A percentile compares a stretch with the other conserved stretches of the same genome.
phyloP scores from a whole-genome alignment of 768 basidiomycete genomes.

The Amanita rimosa region DNA sequence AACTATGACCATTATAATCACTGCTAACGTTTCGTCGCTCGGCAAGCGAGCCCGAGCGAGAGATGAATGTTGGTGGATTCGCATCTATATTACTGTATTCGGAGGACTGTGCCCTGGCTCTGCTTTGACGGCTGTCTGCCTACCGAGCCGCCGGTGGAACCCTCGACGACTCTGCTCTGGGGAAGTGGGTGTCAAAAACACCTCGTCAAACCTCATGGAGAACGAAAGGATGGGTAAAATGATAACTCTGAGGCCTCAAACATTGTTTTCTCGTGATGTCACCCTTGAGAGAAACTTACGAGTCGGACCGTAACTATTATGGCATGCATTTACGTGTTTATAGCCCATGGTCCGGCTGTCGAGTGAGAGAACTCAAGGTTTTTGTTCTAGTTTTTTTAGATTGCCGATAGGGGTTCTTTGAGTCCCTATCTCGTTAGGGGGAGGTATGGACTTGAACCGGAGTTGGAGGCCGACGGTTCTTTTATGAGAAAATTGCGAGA shows the following conservation, averaged over 20 bases:
- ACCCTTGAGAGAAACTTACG: not conserved
- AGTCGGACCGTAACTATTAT: slow-evolving; percentile 4
- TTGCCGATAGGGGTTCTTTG: slow-evolving; percentile 5
- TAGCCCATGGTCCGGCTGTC: not conserved
- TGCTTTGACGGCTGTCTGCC: not conserved
- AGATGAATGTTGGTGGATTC: not conserved
- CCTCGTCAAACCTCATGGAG: not conserved
- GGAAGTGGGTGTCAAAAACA: no score
- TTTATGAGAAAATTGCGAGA: not conserved
- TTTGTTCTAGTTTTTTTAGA: slow-evolving; percentile 5
- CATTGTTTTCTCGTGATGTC: not conserved
- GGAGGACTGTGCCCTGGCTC: not conserved
- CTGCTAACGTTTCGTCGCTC: not conserved
- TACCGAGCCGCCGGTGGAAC: no score
- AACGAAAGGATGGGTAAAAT: not conserved
- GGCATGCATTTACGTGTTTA: slow-evolving; percentile 7
- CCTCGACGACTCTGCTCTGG: no score
- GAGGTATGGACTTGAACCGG: not conserved
- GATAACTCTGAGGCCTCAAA: not conserved
- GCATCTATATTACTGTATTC: not conserved
- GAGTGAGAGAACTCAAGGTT: not conserved
- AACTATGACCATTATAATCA: not conserved
- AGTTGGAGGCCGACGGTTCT: not conserved
- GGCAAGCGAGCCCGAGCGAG: not conserved
- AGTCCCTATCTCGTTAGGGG: slow-evolving; percentile 1